These are phyloP conservation scores for Cladophialophora immunda DNA, from an alignment of 2,329 filamentous ascomycete genomes.

Conservation along the genomic window DNA sequence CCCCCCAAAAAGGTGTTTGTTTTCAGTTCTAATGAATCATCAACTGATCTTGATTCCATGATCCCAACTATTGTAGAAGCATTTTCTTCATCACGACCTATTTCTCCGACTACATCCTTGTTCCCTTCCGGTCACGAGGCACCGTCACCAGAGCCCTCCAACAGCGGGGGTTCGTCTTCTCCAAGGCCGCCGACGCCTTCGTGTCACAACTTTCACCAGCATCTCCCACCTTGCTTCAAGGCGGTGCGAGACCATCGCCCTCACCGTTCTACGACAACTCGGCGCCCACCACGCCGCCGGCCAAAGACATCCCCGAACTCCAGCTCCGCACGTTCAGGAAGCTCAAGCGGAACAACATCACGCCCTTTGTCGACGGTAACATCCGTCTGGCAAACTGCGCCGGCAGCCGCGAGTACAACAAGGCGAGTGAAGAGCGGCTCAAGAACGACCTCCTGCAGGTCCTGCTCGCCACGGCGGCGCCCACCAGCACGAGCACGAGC, in stretches of 20 bases:
- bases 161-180: conserved; percentile 83
- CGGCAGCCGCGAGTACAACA: conserved; percentile 59
- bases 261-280: conserved; percentile 44
- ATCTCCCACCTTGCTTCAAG: conserved; percentile 40
- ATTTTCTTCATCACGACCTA: conserved; percentile 99
- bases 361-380: conserved; percentile 72
- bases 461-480: conserved; percentile 32
- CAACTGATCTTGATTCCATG: conserved; percentile 33
- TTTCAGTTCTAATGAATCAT: too few relatives aligned
- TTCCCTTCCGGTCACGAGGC: conserved; percentile 76
- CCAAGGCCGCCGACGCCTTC: conserved; percentile 73
- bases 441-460: conserved; percentile 41
- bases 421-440: conserved; percentile 26
- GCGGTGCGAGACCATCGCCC: conserved; percentile 15
- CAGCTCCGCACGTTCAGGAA: conserved; percentile 83
- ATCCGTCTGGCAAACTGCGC: conserved; percentile 85
- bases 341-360: conserved; percentile 79
- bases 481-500: not conserved
- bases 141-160: conserved; percentile 81
- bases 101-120: conserved; percentile 95
- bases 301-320: conserved; percentile 78
- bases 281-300: conserved; percentile 75
- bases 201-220: conserved; percentile 60
- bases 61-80: conserved; percentile 59
- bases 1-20: not conserved